Percentiles rank a stretch among this genome's conserved stretches.
phyloP scores from a whole-genome alignment of 2,329 filamentous ascomycete species.

The Trichophaea hybrida region DNA sequence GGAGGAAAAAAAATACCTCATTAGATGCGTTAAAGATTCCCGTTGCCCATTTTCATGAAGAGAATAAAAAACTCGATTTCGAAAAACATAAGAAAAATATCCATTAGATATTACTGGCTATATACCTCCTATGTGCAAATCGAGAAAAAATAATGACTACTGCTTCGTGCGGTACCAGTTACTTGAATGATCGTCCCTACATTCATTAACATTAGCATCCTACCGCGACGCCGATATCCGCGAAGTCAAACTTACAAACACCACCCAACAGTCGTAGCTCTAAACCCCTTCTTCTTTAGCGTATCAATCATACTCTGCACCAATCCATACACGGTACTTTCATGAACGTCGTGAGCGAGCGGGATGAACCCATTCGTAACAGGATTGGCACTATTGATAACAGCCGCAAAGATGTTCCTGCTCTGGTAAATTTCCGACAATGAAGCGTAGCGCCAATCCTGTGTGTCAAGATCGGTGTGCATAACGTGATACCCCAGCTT shows the following conservation, averaged over 20 bases:
- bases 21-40: no score
- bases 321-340: constrained; percentile 30
- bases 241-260: not conserved
- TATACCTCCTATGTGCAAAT: not conserved
- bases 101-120: not conserved
- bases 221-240: no score
- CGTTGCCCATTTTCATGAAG: no score
- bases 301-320: constrained; percentile 29
- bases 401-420: constrained; percentile 29
- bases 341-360: constrained; percentile 32
- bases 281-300: constrained; percentile 5
- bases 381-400: constrained; percentile 29
- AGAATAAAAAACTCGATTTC: no score
- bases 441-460: constrained; percentile 33
- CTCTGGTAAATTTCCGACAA: constrained; percentile 28
- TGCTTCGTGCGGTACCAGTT: not conserved
- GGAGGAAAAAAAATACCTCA: no score
- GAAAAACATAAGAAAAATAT: no score
- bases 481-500: constrained; percentile 39
- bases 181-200: not conserved
- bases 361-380: constrained; percentile 24
- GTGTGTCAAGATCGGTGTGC: constrained; percentile 36
- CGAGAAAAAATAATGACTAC: not conserved
- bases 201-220: not conserved
- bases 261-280: not conserved